Percentiles rank a stretch among this genome's conserved stretches.
Evolutionary conservation across 2,329 filamentous ascomycete genomes (phyloP).

Genomic region (Eutypa lata): DNA sequence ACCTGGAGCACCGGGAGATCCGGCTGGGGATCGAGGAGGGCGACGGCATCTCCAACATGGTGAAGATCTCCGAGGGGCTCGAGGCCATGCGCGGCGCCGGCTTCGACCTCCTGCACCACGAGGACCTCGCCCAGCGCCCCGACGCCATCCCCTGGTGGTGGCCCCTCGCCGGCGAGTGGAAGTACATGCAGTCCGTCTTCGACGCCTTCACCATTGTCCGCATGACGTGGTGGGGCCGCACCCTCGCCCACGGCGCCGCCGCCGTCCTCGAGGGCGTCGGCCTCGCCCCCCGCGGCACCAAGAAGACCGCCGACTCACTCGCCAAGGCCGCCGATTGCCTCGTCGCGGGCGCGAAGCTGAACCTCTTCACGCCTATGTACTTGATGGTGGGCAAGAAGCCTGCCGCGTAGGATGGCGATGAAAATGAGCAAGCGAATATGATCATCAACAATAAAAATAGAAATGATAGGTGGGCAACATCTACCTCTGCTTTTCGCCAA

Average conservation of each 20-base stretch:
- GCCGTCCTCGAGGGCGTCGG: slow-evolving; percentile 72
- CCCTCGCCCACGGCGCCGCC: slow-evolving; percentile 71
- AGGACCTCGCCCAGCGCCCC: slow-evolving; percentile 77
- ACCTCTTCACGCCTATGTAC: slow-evolving; percentile 99
- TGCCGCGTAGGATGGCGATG: no score
- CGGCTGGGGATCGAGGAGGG: slow-evolving; percentile 93
- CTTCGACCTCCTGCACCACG: slow-evolving; percentile 77
- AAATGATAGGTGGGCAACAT: not conserved
- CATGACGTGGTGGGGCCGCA: slow-evolving; percentile 83
- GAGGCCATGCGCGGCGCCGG: slow-evolving; percentile 82
- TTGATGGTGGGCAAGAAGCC: slow-evolving; percentile 93
- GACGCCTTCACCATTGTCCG: slow-evolving; percentile 82
- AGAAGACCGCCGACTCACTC: slow-evolving; percentile 92
- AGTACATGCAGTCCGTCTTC: slow-evolving; percentile 74
- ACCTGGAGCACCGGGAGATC: slow-evolving; percentile 82
- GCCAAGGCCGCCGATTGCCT: slow-evolving; percentile 79
- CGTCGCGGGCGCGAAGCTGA: slow-evolving; percentile 80
- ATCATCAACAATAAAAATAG: slow-evolving; percentile 4
- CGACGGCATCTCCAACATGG: slow-evolving; percentile 97
- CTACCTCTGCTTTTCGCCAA: no score
- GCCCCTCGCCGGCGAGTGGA: slow-evolving; percentile 80
- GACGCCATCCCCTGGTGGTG: slow-evolving; percentile 90
- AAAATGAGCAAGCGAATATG: not conserved
- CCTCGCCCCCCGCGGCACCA: slow-evolving; percentile 77
- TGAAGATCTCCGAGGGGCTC: slow-evolving; percentile 76